phyloP scores from a whole-genome alignment of 2,329 filamentous ascomycete genomes.

The Fusarium verrucosum region DNA sequence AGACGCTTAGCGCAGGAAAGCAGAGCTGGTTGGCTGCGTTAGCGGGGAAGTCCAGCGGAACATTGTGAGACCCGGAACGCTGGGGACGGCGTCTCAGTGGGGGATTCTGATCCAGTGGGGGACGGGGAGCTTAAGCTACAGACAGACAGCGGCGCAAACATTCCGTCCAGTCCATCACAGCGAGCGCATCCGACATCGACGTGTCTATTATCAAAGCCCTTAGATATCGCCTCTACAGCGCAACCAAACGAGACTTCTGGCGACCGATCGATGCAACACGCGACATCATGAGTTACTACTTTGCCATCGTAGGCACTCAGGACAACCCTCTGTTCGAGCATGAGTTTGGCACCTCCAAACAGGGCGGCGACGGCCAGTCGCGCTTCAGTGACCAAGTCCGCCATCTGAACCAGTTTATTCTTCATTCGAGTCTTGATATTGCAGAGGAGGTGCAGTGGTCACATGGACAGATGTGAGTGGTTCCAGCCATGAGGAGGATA shows the following conservation, averaged over 20 bases:
- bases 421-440: slow-evolving; percentile 92
- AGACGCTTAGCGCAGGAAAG: slow-evolving; percentile 7
- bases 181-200: slow-evolving; percentile 1
- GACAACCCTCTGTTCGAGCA: slow-evolving; percentile 97
- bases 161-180: slow-evolving; percentile 1
- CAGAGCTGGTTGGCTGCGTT: slow-evolving; percentile 22
- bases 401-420: slow-evolving; percentile 97
- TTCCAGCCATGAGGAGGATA: neutral
- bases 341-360: slow-evolving; percentile 96
- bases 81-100: slow-evolving; percentile 6
- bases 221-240: neutral
- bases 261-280: slow-evolving; percentile 42
- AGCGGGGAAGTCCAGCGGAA: slow-evolving; percentile 40
- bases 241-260: neutral
- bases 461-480: slow-evolving; percentile 77
- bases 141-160: neutral
- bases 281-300: slow-evolving; percentile 92
- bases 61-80: slow-evolving; percentile 40
- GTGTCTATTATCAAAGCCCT: slow-evolving; percentile 3
- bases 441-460: slow-evolving; percentile 97
- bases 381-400: slow-evolving; percentile 88
- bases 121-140: slow-evolving; percentile 1
- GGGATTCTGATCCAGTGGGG: neutral
- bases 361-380: slow-evolving; percentile 90
- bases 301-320: slow-evolving; percentile 93